These are phyloP conservation scores for Yamadazyma kanchanaburiensis DNA, from an alignment of 1,139 yeast species.

Conservation along the genomic window DNA sequence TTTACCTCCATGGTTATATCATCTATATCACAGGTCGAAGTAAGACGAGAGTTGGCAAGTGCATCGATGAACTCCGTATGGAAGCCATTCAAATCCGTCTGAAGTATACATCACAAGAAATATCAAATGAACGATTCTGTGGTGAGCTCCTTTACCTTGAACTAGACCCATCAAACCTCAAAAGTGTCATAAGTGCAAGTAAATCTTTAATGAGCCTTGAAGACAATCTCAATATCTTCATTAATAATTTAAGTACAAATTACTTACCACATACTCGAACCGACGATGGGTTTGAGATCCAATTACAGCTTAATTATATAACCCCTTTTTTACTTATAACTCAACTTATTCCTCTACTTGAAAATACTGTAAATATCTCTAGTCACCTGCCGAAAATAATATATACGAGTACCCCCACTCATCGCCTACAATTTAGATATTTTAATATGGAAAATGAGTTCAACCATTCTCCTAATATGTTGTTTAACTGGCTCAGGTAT, in stretches of 20 bases:
- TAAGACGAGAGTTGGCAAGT: conserved; percentile 49
- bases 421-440: conserved; percentile 50
- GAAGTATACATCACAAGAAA: conserved; percentile 15
- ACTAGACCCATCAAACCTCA: conserved; percentile 59
- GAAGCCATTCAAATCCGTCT: conserved; percentile 45
- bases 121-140: conserved; percentile 21
- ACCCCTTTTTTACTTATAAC: conserved; percentile 73
- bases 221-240: conserved; percentile 53
- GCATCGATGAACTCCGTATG: conserved; percentile 49
- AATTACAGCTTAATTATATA: conserved; percentile 74
- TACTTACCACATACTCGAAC: conserved; percentile 67
- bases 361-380: conserved; percentile 25
- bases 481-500: conserved; percentile 78
- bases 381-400: conserved; percentile 54
- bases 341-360: conserved; percentile 54
- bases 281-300: conserved; percentile 73
- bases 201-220: conserved; percentile 48
- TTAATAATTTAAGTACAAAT: conserved; percentile 83
- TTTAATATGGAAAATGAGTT: conserved; percentile 52
- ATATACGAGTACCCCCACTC: conserved; percentile 69
- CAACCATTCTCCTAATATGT: conserved; percentile 57
- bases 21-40: conserved; percentile 75
- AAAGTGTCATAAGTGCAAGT: conserved; percentile 58
- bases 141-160: conserved; percentile 63
- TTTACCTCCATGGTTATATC: conserved; percentile 73